Evolutionary conservation across 2,329 filamentous ascomycete species (phyloP), one percentile per base, ranked within the genome.

Genomic region (Botryotinia globosa): DNA sequence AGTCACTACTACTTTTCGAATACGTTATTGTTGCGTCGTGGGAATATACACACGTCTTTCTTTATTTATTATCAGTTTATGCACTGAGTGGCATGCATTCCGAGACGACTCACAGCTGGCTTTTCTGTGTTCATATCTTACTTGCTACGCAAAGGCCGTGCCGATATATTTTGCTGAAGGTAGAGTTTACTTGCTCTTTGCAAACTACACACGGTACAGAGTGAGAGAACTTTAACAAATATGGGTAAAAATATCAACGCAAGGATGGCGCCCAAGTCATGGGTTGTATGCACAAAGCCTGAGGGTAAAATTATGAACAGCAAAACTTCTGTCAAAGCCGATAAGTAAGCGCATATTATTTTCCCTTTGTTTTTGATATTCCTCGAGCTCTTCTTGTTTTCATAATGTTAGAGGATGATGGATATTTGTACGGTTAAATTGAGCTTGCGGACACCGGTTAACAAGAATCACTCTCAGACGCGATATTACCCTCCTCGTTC

Each of bases 401-500:
- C 9, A 9, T 4, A 8, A 1, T 0, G 4, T 22, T 54, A 1
- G 25, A n/a, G n/a, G 25, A 8, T 37, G 61, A 63, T 64, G 20
- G 18, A 34, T 12, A 44, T 32, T 44, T 45, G 22, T 54, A 39
- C 29, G 32, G 16, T 39, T 29, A 18, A 66, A 14, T 25, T 39
- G 45, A 29, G 16, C 14, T 54, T n/a, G 8, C 39, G 25, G 10
- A 12, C 25, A 10, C 2, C 8, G 22, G 29, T 34, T 66, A 66
- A 66, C 34, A 29, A 29, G 39, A 51, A 16, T 25, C 14, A 56
- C 42, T 9, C 20, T 10, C 3, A 70, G 58, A 51, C 37, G 54
- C 32, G 73, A 78, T 32, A 70, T 73, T 22, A 73, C 66, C 29
- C 72, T 77, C n/a, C 63, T 78, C 6, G 74, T 73, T 25, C 75